phyloP scores from a whole-genome alignment of 148 eudicot species.

The Camellia japonica region DNA sequence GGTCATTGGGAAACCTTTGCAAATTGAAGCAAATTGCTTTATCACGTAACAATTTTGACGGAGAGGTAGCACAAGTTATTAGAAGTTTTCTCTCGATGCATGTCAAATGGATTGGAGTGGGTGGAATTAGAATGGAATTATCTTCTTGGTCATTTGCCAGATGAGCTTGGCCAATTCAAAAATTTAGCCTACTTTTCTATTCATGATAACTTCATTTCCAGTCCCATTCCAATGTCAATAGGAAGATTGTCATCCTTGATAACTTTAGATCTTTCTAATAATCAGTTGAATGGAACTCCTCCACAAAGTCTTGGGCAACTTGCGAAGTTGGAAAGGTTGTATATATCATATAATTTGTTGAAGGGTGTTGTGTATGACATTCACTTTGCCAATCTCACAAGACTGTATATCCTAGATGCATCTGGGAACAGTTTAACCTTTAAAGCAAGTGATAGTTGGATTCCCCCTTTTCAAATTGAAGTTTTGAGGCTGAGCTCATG shows the following conservation, averaged over 20 bases:
- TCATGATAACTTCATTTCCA: not conserved
- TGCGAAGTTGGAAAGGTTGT: constrained; percentile 2
- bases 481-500: not conserved
- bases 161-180: constrained; percentile 2
- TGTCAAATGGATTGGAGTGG: not conserved
- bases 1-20: constrained; percentile 3
- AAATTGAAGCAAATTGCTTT: not conserved
- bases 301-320: constrained; percentile 23
- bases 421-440: constrained; percentile 15
- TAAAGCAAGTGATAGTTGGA: constrained; percentile 8
- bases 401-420: not conserved
- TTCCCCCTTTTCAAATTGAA: constrained; percentile 17
- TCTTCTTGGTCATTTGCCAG: constrained; percentile 1
- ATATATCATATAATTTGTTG: not conserved
- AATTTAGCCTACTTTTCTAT: not conserved
- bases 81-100: constrained; percentile 1
- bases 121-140: not conserved
- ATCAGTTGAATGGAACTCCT: constrained; percentile 15
- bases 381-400: constrained; percentile 23
- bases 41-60: not conserved
- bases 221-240: constrained; percentile 5
- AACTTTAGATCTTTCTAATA: not conserved
- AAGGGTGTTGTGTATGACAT: constrained; percentile 18
- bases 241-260: constrained; percentile 15
- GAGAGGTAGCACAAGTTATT: constrained; percentile 13